Conservation (phyloP, 441 rosid species). For the Pelargonium fulgidum region DNA sequence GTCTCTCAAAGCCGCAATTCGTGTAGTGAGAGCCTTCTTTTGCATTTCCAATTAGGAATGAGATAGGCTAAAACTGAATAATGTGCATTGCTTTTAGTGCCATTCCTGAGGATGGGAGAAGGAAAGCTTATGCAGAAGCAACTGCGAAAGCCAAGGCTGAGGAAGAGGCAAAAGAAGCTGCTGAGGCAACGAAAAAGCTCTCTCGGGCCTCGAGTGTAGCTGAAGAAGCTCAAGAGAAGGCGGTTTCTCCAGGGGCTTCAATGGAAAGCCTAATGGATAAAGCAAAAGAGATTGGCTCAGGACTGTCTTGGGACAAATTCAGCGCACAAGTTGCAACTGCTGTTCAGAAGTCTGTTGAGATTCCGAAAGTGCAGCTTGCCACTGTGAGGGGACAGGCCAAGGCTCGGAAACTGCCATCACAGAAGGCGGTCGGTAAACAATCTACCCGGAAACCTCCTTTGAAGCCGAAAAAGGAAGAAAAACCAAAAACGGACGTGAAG, state of each 20-base stretch:
- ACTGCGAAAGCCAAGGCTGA: conserved; percentile 64
- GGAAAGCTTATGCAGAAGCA: conserved; percentile 58
- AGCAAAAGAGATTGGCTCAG: conserved; percentile 63
- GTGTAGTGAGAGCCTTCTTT: too few species aligned
- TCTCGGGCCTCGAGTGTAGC: conserved; percentile 44
- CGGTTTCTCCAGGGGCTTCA: conserved; percentile 44
- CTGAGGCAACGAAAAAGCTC: conserved; percentile 46
- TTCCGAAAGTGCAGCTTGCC: conserved; percentile 63
- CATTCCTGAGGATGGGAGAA: conserved; percentile 83
- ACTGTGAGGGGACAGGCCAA: conserved; percentile 79
- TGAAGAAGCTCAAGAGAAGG: conserved; percentile 54
- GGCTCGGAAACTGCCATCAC: conserved; percentile 55
- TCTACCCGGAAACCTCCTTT: conserved; percentile 21
- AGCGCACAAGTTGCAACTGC: conserved; percentile 57
- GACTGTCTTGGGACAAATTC: conserved; percentile 62
- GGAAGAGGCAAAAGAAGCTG: conserved; percentile 52
- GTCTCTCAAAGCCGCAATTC: too few species aligned
- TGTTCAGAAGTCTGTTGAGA: conserved; percentile 35
- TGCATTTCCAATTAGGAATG: too few species aligned
- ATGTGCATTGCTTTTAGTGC: conserved; percentile 32
- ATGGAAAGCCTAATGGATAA: conserved; percentile 44
- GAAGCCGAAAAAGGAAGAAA: conserved; percentile 30
- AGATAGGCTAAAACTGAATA: too few species aligned
- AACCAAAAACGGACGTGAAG: conserved; percentile 52
- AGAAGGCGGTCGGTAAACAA: conserved; percentile 54